Conservation (phyloP, 371 early-diverging fungal species). For the Dichotomocladium elegans region DNA sequence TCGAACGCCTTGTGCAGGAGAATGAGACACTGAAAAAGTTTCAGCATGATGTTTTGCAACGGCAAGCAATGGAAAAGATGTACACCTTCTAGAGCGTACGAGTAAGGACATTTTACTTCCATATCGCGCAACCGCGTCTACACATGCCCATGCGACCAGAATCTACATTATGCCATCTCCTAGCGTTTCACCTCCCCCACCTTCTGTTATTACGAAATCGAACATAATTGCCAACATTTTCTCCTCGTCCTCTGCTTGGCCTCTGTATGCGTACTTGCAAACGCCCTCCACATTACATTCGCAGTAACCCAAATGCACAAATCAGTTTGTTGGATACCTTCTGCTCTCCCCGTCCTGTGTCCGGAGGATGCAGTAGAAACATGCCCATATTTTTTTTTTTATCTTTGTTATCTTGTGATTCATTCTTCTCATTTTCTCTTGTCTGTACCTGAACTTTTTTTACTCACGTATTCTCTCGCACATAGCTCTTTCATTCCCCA, state of each 20-base stretch:
- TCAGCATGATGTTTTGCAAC: conserved; percentile 40
- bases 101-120: too few relatives aligned
- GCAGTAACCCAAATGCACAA: not conserved
- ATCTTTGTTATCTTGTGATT: not conserved
- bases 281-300: not conserved
- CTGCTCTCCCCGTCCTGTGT: not conserved
- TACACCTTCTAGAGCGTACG: conserved; percentile 39
- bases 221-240: too few relatives aligned
- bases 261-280: too few relatives aligned
- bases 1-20: conserved; percentile 42
- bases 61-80: conserved; percentile 49
- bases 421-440: not conserved
- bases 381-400: not conserved
- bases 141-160: too few relatives aligned
- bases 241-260: too few relatives aligned
- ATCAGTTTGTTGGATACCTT: conserved; percentile 1
- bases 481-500: conserved; percentile 10
- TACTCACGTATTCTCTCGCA: conserved; percentile 8
- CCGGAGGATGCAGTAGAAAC: not conserved
- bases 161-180: too few relatives aligned
- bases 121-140: too few relatives aligned
- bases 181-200: too few relatives aligned
- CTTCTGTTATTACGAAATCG: too few relatives aligned
- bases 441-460: not conserved
- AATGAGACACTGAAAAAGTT: conserved; percentile 49